These are phyloP conservation scores for Cladosporium sphaerospermum DNA, from an alignment of 2,329 filamentous ascomycete genomes.

Conservation along the genomic window DNA sequence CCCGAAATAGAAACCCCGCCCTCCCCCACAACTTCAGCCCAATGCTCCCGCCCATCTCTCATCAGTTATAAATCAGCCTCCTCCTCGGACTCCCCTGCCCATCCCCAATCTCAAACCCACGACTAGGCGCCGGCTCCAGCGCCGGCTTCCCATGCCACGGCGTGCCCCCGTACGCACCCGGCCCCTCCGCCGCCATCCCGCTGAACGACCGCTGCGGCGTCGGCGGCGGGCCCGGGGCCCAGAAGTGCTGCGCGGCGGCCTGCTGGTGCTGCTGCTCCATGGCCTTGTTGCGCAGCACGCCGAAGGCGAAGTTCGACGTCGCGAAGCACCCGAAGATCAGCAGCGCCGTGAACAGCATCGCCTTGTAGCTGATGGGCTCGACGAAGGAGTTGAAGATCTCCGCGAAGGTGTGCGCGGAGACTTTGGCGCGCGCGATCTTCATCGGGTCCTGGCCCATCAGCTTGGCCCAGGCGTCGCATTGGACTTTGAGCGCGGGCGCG, in stretches of 20 bases:
- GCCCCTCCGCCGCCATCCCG: conserved; percentile 16
- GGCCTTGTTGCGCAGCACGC: conserved; percentile 44
- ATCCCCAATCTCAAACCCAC: conserved; percentile 26
- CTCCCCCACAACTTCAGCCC: not conserved
- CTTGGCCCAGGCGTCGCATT: conserved; percentile 74
- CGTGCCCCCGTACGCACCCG: conserved; percentile 21
- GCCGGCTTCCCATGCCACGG: conserved; percentile 25
- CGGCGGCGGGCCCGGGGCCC: conserved; percentile 17
- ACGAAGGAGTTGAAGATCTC: conserved; percentile 92
- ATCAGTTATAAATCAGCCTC: conserved; percentile 27
- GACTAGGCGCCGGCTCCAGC: conserved; percentile 29
- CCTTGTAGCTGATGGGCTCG: conserved; percentile 82
- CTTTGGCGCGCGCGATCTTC: conserved; percentile 68
- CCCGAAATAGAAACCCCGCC: not conserved
- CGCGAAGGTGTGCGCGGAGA: conserved; percentile 82
- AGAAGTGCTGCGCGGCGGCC: conserved; percentile 16
- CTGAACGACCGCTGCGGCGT: conserved; percentile 31
- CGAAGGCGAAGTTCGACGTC: conserved; percentile 55
- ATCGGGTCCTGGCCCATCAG: conserved; percentile 84
- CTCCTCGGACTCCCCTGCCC: conserved; percentile 29
- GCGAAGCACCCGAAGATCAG: conserved; percentile 48
- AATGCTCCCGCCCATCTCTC: too few species aligned
- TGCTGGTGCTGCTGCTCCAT: conserved; percentile 20
- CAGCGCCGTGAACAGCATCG: conserved; percentile 52
- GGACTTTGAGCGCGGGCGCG: conserved; percentile 63